Evolutionary conservation across 768 basidiomycete genomes (phyloP), one percentile per base, ranked within the genome.

Genomic region (Termitomyces sp.): DNA sequence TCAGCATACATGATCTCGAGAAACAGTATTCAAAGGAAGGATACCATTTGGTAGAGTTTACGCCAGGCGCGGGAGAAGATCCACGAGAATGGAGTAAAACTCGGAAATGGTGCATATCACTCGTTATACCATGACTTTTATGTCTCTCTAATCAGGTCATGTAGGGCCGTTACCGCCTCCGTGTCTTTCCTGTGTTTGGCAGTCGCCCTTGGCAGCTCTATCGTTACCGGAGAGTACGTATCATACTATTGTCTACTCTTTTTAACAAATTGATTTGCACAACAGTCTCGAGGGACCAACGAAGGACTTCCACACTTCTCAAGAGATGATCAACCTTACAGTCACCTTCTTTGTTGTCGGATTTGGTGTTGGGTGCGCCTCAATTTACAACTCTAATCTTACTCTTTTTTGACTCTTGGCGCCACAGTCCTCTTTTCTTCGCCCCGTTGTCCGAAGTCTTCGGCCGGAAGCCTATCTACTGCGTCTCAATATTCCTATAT

Each of bases 271-370:
- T 33, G 31, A 30, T 2, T 37, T 50, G 12, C 12, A 53, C 11
- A 34, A 11, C 37, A 76, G 75, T 61, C 67, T 78, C 61, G 56
- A 45, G 27, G 72, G 72, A 11, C 76, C 76, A 9, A 67, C 68
- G 7, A 51, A 61, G 50, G 70, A 71, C 4, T 63, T 77, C 27
- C 63, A 70, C 39, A 71, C 69, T 13, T 66, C 67, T 4, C 73
- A 75, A 63, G 73, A 73, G 53, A 70, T 78, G 30, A 68, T 73
- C 52, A 76, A 76, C 58, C 68, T 78, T n/a, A 75, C 75, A 3
- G 75, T 76, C 8, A 74, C 77, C 8, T 72, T 72, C 44, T 78
- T 78, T 57, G 76, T 78, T 27, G 73, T 77, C 51, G 76, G 77
- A 20, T 77, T 74, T 60, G 75, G 75, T 34, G 67, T 75, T 54